Conservation (phyloP, 225 moss, liverwort and hornwort genomes). For the Marchantia paleacea region DNA sequence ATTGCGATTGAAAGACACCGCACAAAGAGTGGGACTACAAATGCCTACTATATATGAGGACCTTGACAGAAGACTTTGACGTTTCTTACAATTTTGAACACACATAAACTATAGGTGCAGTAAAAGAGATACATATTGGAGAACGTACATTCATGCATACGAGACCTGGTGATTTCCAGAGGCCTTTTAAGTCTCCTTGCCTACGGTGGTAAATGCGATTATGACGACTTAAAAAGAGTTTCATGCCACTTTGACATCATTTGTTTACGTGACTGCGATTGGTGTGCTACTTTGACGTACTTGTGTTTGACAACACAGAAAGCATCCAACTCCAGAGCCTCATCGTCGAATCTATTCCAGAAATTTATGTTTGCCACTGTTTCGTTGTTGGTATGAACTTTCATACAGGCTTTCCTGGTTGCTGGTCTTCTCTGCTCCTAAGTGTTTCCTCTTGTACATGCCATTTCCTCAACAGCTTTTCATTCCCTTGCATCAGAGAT, state of each 20-base stretch:
- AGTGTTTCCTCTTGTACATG: too few species aligned
- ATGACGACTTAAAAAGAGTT: not conserved
- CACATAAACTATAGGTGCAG: not conserved
- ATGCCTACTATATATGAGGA: constrained; percentile 58
- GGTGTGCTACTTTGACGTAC: not conserved
- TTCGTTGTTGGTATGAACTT: not conserved
- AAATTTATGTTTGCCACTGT: too few species aligned
- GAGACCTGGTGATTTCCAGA: not conserved
- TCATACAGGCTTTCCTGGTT: not conserved
- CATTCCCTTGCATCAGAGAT: too few species aligned
- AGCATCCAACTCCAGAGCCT: not conserved
- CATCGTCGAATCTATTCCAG: not conserved
- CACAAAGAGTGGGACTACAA: constrained; percentile 73
- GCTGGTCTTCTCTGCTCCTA: not conserved
- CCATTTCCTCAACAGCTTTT: too few species aligned
- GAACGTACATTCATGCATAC: not conserved
- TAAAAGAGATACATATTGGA: not conserved
- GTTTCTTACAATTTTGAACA: not conserved
- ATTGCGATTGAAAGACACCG: constrained; percentile 58
- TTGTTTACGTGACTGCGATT: not conserved
- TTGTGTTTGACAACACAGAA: not conserved
- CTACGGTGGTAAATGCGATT: not conserved
- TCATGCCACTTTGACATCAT: not conserved
- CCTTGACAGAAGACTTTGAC: constrained; percentile 8
- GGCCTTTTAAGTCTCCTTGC: not conserved